Evolutionary conservation across 2,329 filamentous ascomycete genomes (phyloP).

Genomic region (Calonectria pseudoreteaudii): DNA sequence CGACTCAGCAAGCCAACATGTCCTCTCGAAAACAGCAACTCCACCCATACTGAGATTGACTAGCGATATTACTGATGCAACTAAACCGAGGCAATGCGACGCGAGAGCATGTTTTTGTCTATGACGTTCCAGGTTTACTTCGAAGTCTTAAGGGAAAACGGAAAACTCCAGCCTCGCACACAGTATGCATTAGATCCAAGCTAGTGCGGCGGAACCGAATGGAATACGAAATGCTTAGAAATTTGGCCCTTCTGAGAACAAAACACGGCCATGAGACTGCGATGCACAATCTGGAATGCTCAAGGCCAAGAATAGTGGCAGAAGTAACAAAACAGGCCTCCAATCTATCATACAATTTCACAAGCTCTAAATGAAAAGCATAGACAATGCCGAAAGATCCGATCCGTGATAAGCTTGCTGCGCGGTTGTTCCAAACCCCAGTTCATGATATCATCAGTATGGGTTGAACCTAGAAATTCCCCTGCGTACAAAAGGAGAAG

Average conservation of each 20-base stretch:
- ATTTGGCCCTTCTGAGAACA: background rate
- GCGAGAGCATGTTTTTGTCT: background rate
- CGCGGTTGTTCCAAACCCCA: background rate
- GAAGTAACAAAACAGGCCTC: background rate
- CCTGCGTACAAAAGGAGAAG: background rate
- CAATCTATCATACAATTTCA: background rate
- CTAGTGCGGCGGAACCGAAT: background rate
- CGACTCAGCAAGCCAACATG: background rate
- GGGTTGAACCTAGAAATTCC: background rate
- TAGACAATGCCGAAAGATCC: background rate
- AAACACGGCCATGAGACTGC: too few species aligned
- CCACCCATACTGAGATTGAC: background rate
- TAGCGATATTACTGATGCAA: background rate
- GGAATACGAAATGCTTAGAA: background rate
- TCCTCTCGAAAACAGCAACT: background rate
- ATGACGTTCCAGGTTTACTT: background rate
- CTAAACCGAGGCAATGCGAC: background rate
- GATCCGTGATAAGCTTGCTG: background rate
- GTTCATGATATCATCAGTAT: background rate
- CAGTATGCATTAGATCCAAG: background rate
- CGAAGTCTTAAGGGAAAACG: background rate
- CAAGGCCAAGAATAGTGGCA: background rate
- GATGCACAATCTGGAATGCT: background rate
- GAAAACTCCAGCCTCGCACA: background rate
- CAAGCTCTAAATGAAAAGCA: background rate